Percentiles rank a stretch among this genome's conserved stretches.
Evolutionary conservation across 345 rosid genomes (phyloP).

Genomic region (rapeseed (Brassica napus)): Da-Ae NC_063448.1:50522501-50523000

Average conservation of each 20-base stretch:
- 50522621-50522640: conserved; percentile 63
- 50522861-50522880: not conserved
- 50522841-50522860: not conserved
- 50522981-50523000: conserved; percentile 68
- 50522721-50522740: conserved; percentile 86
- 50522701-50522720: conserved; percentile 57
- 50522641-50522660: conserved; percentile 60
- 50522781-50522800: conserved; percentile 50
- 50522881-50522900: conserved; percentile 65
- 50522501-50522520: conserved; percentile 50
- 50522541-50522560: conserved; percentile 73
- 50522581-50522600: conserved; percentile 52
- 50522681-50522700: conserved; percentile 80
- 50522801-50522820: conserved; percentile 63
- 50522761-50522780: conserved; percentile 83
- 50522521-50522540: conserved; percentile 62
- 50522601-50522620: conserved; percentile 78
- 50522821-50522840: conserved; percentile 4
- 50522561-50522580: conserved; percentile 49
- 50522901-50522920: conserved; percentile 81
- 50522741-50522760: conserved; percentile 77
- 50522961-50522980: conserved; percentile 65
- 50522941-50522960: conserved; percentile 77
- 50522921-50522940: conserved; percentile 82
- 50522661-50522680: conserved; percentile 78